Evolutionary conservation across 768 basidiomycete genomes (phyloP).

Genomic region (Leucocoprinus birnbaumii): DNA sequence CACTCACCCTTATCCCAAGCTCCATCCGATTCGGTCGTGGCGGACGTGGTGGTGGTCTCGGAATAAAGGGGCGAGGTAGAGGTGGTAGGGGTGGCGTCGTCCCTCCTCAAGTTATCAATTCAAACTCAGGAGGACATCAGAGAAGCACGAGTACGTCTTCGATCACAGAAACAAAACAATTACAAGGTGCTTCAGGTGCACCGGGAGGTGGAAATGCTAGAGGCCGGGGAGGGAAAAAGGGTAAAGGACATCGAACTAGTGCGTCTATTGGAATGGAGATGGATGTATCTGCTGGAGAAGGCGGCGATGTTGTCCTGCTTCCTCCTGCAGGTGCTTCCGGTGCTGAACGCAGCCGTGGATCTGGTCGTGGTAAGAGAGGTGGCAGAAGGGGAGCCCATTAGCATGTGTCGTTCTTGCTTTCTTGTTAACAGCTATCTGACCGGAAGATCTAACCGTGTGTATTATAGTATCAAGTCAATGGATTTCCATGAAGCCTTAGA

Average conservation of each 20-base stretch:
- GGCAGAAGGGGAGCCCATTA: constrained; percentile 4
- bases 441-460: too few species aligned
- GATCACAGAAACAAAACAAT: constrained; percentile 6
- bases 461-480: too few species aligned
- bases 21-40: constrained; percentile 76
- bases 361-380: constrained; percentile 3
- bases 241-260: not conserved
- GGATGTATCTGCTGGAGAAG: not conserved
- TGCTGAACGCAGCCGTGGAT: constrained; percentile 15
- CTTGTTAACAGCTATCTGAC: too few species aligned
- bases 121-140: constrained; percentile 16
- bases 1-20: constrained; percentile 60
- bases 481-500: too few species aligned
- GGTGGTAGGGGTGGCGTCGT: constrained; percentile 7
- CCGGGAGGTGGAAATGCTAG: not conserved
- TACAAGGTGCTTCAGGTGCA: too few species aligned
- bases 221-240: constrained; percentile 8
- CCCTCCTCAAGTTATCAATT: not conserved
- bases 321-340: constrained; percentile 5
- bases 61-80: constrained; percentile 11
- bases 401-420: too few species aligned
- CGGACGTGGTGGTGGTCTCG: constrained; percentile 25
- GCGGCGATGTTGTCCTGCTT: constrained; percentile 8
- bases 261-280: not conserved
- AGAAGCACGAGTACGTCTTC: not conserved